These are phyloP conservation scores for Puccinia horiana DNA, from an alignment of 1,284 basidiomycete species.

Conservation along the genomic window DNA sequence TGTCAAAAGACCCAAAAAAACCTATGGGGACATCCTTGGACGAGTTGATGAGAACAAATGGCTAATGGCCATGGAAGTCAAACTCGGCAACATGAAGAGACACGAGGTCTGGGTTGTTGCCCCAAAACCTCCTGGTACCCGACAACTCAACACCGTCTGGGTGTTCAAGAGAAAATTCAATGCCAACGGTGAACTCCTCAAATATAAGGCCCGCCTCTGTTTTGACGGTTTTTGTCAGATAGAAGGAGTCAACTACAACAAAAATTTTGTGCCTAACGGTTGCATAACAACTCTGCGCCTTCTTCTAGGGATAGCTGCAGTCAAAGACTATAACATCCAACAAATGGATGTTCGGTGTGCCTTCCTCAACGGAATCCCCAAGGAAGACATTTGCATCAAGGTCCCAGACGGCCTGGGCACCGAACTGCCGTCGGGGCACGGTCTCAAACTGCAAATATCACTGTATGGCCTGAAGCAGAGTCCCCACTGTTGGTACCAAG, in stretches of 20 bases:
- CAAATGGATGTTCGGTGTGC: conserved; percentile 12
- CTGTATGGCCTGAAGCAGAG: conserved; percentile 6
- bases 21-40: too few relatives aligned
- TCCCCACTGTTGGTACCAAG: not conserved
- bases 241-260: not conserved
- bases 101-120: too few relatives aligned
- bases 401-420: not conserved
- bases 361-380: conserved; percentile 5
- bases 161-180: conserved; percentile 21
- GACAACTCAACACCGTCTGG: conserved; percentile 2
- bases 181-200: not conserved
- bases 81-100: too few relatives aligned
- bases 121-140: not conserved
- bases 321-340: not conserved
- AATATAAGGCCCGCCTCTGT: conserved; percentile 2
- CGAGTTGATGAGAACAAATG: too few relatives aligned
- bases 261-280: not conserved
- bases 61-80: too few relatives aligned
- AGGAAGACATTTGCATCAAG: conserved; percentile 7
- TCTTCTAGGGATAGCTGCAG: not conserved
- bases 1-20: not conserved
- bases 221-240: not conserved
- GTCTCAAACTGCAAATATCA: not conserved
- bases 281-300: not conserved
- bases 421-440: not conserved